These are phyloP conservation scores for Pythium rishiriense DNA, from an alignment of 352 stramenopile species.

Conservation along the genomic window DNA sequence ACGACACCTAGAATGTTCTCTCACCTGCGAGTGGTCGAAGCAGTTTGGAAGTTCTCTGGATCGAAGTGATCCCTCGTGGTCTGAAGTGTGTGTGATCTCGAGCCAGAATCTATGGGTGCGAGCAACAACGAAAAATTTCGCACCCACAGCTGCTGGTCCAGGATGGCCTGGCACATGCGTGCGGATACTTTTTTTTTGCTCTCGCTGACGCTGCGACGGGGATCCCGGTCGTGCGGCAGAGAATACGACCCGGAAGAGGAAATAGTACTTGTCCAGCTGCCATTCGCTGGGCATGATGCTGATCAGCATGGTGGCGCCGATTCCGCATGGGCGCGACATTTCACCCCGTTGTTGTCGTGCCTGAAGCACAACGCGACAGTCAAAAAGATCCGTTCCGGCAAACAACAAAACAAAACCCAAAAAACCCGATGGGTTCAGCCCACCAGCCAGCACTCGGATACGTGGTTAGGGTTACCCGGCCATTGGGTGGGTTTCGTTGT, in stretches of 20 bases:
- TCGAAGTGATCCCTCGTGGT: too few relatives aligned
- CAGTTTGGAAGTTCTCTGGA: background rate
- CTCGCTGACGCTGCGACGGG: background rate
- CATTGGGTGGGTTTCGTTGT: constrained; percentile 6
- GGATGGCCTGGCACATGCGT: background rate
- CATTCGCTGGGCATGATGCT: background rate
- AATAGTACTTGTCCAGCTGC: background rate
- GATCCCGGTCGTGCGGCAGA: background rate
- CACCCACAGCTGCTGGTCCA: background rate
- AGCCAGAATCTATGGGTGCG: constrained; percentile 14
- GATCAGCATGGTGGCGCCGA: constrained; percentile 14
- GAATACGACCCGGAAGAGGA: background rate
- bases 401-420: background rate
- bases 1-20: background rate
- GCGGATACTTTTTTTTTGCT: background rate
- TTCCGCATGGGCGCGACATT: constrained; percentile 22
- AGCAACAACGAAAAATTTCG: background rate
- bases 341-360: background rate
- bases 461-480: constrained; percentile 12
- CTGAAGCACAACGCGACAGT: constrained; percentile 7
- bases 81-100: too few relatives aligned
- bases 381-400: background rate
- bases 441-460: background rate
- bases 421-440: constrained; percentile 15
- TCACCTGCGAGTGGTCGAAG: too few relatives aligned